Conservation (phyloP, 2,329 filamentous ascomycete species). For the Aspergillus brunneoviolaceus region DNA sequence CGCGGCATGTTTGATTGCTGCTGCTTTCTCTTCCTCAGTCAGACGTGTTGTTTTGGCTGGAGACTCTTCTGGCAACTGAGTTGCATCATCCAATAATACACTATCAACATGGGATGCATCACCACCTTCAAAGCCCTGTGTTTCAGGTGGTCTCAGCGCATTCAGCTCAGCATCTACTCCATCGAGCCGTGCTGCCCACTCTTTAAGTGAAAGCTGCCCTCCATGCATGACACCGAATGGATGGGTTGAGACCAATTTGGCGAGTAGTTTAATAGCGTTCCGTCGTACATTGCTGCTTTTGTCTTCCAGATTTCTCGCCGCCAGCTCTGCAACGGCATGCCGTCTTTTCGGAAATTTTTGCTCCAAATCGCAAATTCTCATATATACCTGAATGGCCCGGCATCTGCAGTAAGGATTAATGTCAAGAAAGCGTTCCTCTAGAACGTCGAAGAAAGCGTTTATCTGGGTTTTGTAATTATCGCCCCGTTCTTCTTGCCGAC, state of each 20-base stretch:
- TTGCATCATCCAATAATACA: conserved; percentile 82
- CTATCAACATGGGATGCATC: conserved; percentile 71
- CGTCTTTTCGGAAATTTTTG: conserved; percentile 92
- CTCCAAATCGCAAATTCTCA: conserved; percentile 88
- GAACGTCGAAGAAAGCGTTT: conserved; percentile 92
- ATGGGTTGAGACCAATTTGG: conserved; percentile 85
- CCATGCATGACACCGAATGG: conserved; percentile 92
- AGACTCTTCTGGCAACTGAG: conserved; percentile 67
- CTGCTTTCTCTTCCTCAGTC: conserved; percentile 75
- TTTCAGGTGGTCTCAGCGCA: conserved; percentile 71
- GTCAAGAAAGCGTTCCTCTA: conserved; percentile 94
- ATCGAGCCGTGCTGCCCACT: conserved; percentile 81
- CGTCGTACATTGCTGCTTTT: conserved; percentile 96
- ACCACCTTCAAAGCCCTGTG: conserved; percentile 69
- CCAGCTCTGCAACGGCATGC: conserved; percentile 82
- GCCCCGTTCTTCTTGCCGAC: conserved; percentile 83
- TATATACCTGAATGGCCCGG: conserved; percentile 87
- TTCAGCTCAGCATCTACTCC: conserved; percentile 80
- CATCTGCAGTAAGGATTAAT: conserved; percentile 95
- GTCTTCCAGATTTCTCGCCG: conserved; percentile 86
- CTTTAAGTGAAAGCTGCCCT: conserved; percentile 76
- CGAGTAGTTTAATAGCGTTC: conserved; percentile 91
- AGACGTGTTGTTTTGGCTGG: conserved; percentile 66
- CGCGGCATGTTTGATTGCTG: conserved; percentile 72
- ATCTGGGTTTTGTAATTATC: conserved; percentile 95